Percentiles rank a stretch among this genome's conserved stretches.
phyloP scores from a whole-genome alignment of 2,329 filamentous ascomycete genomes.

The Cadophora sp. region DNA sequence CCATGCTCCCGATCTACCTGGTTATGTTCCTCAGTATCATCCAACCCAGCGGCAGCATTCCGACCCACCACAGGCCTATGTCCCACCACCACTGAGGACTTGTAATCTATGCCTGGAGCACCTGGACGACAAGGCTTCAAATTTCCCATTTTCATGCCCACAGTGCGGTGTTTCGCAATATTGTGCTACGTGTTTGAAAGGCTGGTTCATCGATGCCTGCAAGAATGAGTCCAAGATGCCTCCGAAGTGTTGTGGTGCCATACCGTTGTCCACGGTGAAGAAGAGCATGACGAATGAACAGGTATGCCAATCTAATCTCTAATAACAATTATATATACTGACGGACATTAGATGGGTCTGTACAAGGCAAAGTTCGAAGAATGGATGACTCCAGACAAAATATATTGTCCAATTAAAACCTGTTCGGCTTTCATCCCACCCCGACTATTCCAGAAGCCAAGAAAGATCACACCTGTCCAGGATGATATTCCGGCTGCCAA shows the following conservation, averaged over 20 bases:
- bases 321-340: constrained; percentile 29
- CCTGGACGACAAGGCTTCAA: not conserved
- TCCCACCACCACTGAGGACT: not conserved
- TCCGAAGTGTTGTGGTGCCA: constrained; percentile 52
- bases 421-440: constrained; percentile 57
- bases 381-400: constrained; percentile 51
- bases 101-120: constrained; percentile 9
- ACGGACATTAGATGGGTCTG: constrained; percentile 32
- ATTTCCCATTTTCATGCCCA: constrained; percentile 24
- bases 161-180: constrained; percentile 20
- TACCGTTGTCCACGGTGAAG: constrained; percentile 46
- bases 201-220: constrained; percentile 51
- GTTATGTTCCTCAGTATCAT: not conserved
- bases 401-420: constrained; percentile 55
- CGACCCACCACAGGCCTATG: not conserved
- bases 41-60: not conserved
- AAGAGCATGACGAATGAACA: constrained; percentile 14
- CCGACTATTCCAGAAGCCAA: constrained; percentile 39
- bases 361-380: constrained; percentile 56
- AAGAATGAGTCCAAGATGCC: constrained; percentile 52
- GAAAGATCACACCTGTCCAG: not conserved
- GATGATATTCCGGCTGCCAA: not conserved
- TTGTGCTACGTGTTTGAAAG: constrained; percentile 47
- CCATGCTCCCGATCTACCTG: not conserved
- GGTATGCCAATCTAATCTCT: constrained; percentile 31